phyloP scores from a whole-genome alignment of 371 early-diverging fungal genomes.

The Smittium mucronatum region DNA sequence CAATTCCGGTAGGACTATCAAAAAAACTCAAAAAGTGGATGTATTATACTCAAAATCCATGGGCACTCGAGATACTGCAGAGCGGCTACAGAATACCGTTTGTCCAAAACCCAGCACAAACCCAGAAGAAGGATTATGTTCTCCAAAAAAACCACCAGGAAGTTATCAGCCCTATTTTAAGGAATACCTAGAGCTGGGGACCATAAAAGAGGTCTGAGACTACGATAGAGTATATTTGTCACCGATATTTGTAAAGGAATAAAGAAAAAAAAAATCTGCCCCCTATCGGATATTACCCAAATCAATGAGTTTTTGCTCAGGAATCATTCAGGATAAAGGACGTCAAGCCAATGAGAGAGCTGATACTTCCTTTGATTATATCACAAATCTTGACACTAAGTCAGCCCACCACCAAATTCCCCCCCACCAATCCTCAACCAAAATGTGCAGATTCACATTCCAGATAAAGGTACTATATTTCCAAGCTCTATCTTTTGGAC shows the following conservation, averaged over 20 bases:
- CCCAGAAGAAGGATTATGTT: background rate
- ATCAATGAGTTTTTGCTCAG: background rate
- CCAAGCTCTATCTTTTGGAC: conserved; percentile 33
- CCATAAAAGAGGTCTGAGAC: background rate
- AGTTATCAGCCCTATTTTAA: background rate
- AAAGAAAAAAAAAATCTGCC: background rate
- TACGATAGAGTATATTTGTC: background rate
- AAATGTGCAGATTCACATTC: conserved; percentile 23
- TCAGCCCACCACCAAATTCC: conserved; percentile 31
- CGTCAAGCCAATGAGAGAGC: conserved; percentile 22
- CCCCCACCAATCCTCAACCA: conserved; percentile 11
- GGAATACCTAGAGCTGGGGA: background rate
- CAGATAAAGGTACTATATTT: conserved; percentile 34
- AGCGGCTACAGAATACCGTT: background rate
- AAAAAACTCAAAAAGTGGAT: background rate
- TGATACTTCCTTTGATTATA: conserved; percentile 23
- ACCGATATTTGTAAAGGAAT: background rate
- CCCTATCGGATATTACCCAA: background rate
- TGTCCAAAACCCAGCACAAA: background rate
- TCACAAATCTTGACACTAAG: conserved; percentile 27
- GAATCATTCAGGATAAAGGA: conserved; percentile 20
- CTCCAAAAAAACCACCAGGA: background rate
- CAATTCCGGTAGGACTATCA: background rate
- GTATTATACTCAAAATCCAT: background rate
- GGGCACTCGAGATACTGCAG: background rate